Evolutionary conservation across 495 filamentous ascomycete genomes (phyloP), one percentile per base, ranked within the genome.

Genomic region (Hyaloscypha variabilis): DNA sequence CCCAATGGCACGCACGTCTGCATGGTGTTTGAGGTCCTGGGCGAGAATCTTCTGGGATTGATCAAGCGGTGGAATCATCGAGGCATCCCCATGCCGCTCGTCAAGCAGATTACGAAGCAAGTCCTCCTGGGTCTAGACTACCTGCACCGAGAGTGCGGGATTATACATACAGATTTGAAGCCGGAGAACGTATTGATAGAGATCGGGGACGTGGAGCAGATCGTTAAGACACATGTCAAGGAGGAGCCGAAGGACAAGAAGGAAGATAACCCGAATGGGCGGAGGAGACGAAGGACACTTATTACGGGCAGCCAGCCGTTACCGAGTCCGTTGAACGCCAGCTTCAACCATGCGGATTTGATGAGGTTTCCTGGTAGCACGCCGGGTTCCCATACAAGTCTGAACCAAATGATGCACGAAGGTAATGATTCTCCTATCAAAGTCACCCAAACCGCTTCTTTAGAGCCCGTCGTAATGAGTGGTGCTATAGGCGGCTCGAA

Each of bases 21-120:
- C 82, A 99, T 99, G 94, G 95, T 99, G 6, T 99, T 99, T 70
- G 95, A 99, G 76, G 95, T 99, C 14, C 78, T 99, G 55, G 95
- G 95, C 17, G 95, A 99, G 82, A 99, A 99, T 73, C 75, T 99
- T 56, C 77, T 99, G 60, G 95, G 96, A 14, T 77, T 99, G 75
- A 99, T 99, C 81, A 99, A 98, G 84, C 88, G 90, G 63, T 99
- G 95, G 91, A 97, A 98, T 70, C 95, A 99, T 75, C 85, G 95
- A 31, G 95, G 95, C 29, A 98, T 99, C 58, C 95, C 95, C 30
- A 96, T 96, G 89, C 84, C 90, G 23, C 83, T 99, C 31, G 95
- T 99, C 68, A 97, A 96, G 79, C 95, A 99, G 77, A 99, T 99
- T 77, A 94, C 96, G 2, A 99, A 99, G 76, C 95, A 99, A 76